These are phyloP conservation scores for Dothideomycetes sp. DNA, from an alignment of 2,329 filamentous ascomycete species.

Conservation along the genomic window DNA sequence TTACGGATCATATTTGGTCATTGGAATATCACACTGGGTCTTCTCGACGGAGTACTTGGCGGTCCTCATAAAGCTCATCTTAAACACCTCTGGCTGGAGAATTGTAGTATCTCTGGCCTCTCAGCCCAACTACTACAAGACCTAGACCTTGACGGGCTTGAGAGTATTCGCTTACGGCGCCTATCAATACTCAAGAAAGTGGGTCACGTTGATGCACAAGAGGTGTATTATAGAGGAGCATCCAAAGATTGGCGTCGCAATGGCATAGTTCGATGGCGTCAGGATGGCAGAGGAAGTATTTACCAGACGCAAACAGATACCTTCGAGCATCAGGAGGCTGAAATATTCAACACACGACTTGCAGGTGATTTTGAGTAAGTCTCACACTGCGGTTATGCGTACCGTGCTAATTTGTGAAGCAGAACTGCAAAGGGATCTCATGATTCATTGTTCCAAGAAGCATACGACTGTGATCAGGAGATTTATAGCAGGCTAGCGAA, in stretches of 20 bases:
- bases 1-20: slow-evolving; percentile 38
- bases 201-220: slow-evolving; percentile 5
- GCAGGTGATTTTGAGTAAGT: too few relatives aligned
- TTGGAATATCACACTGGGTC: slow-evolving; percentile 30
- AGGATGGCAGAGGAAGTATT: slow-evolving; percentile 20
- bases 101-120: slow-evolving; percentile 29
- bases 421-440: too few relatives aligned
- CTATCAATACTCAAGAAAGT: slow-evolving; percentile 24
- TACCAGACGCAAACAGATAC: slow-evolving; percentile 5
- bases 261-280: slow-evolving; percentile 14
- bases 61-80: slow-evolving; percentile 23
- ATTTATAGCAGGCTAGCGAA: slow-evolving; percentile 16
- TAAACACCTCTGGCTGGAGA: slow-evolving; percentile 38
- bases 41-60: slow-evolving; percentile 34
- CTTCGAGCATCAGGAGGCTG: slow-evolving; percentile 16
- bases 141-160: slow-evolving; percentile 26
- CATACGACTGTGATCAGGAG: slow-evolving; percentile 15
- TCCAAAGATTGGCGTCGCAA: slow-evolving; percentile 16
- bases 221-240: slow-evolving; percentile 23
- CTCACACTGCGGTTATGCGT: too few relatives aligned
- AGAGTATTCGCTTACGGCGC: slow-evolving; percentile 35
- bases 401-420: too few relatives aligned
- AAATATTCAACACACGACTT: too few relatives aligned
- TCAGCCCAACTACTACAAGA: slow-evolving; percentile 14
- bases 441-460: slow-evolving; percentile 9